These are phyloP conservation scores for Metschnikowia shivogae DNA, from an alignment of 805 yeast genomes.

Conservation along the genomic window DNA sequence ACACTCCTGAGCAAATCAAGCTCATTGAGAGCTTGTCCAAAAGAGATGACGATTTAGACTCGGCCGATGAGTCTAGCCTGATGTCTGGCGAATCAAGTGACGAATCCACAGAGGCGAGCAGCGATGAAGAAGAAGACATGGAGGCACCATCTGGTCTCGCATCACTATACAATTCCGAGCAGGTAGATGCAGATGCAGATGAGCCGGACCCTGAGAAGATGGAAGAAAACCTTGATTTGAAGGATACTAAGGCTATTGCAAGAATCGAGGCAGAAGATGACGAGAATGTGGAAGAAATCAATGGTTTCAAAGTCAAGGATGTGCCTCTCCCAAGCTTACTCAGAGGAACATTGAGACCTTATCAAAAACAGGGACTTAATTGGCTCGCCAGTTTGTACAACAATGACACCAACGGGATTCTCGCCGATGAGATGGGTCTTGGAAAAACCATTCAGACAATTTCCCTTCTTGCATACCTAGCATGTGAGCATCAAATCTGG, in stretches of 20 bases:
- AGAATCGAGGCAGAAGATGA: constrained; percentile 12
- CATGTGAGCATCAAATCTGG: constrained; percentile 93
- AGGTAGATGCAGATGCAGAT: constrained; percentile 1
- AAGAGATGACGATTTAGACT: constrained; percentile 16
- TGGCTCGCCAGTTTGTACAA: constrained; percentile 95
- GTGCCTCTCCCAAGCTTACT: constrained; percentile 75
- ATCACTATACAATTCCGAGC: constrained; percentile 3
- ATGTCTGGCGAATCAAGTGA: constrained; percentile 18
- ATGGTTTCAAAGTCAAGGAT: constrained; percentile 46
- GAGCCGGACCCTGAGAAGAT: background rate
- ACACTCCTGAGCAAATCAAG: constrained; percentile 31
- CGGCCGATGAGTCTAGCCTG: constrained; percentile 18
- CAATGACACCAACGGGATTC: constrained; percentile 89
- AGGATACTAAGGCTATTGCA: background rate
- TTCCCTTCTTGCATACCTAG: constrained; percentile 76
- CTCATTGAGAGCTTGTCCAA: constrained; percentile 22
- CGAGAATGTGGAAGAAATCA: constrained; percentile 30
- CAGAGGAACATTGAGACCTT: constrained; percentile 79
- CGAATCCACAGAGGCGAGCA: constrained; percentile 1
- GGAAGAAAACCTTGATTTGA: background rate
- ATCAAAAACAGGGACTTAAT: constrained; percentile 93
- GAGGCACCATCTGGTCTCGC: background rate
- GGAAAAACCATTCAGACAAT: constrained; percentile 97
- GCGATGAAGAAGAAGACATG: background rate
- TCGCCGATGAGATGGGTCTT: constrained; percentile 98